Percentiles rank a stretch among this genome's conserved stretches.
Evolutionary conservation across 345 rosid species (phyloP).

Genomic region (Eucalyptus melliodora): DNA sequence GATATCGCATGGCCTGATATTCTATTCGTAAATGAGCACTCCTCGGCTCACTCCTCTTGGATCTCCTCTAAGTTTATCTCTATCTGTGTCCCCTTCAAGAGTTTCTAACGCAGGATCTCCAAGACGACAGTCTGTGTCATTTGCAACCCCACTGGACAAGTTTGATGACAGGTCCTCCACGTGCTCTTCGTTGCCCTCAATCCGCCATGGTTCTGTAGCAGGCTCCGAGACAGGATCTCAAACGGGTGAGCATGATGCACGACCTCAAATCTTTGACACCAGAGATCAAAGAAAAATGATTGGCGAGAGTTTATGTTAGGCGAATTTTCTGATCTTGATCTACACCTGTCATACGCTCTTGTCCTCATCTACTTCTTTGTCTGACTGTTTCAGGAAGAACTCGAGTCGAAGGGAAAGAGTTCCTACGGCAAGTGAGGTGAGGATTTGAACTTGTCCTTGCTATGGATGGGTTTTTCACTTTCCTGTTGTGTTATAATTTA

Average conservation of each 20-base stretch:
- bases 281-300: neutral
- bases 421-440: constrained; percentile 97
- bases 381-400: constrained; percentile 41
- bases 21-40: constrained; percentile 52
- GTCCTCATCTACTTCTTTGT: neutral
- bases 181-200: constrained; percentile 17
- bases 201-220: constrained; percentile 20
- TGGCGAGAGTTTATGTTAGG: neutral
- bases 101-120: constrained; percentile 72
- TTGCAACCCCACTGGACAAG: constrained; percentile 61
- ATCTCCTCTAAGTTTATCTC: constrained; percentile 69
- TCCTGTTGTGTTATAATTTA: neutral
- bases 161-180: constrained; percentile 61
- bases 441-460: neutral
- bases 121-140: constrained; percentile 57
- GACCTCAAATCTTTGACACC: neutral
- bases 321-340: neutral
- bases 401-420: constrained; percentile 90
- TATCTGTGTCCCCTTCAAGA: constrained; percentile 65
- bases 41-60: constrained; percentile 74
- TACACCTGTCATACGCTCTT: neutral
- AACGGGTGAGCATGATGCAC: constrained; percentile 29
- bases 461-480: neutral
- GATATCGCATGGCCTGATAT: constrained; percentile 21
- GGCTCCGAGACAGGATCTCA: constrained; percentile 52